Evolutionary conservation across 108 stramenopile genomes (phyloP), one percentile per base, ranked within the genome.

Genomic region (Mediolabrus comicus): DNA sequence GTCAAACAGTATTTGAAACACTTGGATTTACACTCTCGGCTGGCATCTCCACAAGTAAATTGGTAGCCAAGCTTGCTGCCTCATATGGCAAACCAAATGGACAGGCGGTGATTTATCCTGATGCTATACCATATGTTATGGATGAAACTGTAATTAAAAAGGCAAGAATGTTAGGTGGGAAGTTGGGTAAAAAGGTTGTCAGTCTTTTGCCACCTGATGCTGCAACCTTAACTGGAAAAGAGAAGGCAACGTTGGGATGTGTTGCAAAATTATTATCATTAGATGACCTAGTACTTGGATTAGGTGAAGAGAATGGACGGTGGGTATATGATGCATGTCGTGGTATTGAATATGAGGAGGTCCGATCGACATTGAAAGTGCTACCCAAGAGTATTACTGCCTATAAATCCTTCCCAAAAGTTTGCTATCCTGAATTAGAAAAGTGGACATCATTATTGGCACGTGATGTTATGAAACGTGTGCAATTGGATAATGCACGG

Each of bases 81-180:
- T 67, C 87, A 7, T 89, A 86, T 69, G 93, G 90, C 14, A 95
- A 95, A 71, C 90, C 93, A 3, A 86, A 95, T 67, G 93, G 93
- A 30, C 93, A 95, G 77, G 90, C 93, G n/a, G 75, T 95, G 0
- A 70, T 87, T 49, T 77, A 74, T 59, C 87, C 89, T 3, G 41
- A 66, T 16, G 49, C 76, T 36, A 85, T 95, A 51, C 52, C 70
- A 4, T 53, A 79, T 14, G 41, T 95, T 5, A 69, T 95, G 75
- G 65, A 74, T 2, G 76, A 81, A 36, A 95, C 93, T 16, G 77
- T 81, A 43, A 79, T 95, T 13, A 69, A 65, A 38, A 95, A 95
- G 66, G 87, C 85, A 32, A 80, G 93, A 4, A 82, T 90, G 81
- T 80, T 95, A 41, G 93, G 93, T 32, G 93, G 93, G n/a, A 92